Evolutionary conservation across 495 filamentous ascomycete genomes (phyloP).

Genomic region (Clohesyomyces aquaticus): DNA sequence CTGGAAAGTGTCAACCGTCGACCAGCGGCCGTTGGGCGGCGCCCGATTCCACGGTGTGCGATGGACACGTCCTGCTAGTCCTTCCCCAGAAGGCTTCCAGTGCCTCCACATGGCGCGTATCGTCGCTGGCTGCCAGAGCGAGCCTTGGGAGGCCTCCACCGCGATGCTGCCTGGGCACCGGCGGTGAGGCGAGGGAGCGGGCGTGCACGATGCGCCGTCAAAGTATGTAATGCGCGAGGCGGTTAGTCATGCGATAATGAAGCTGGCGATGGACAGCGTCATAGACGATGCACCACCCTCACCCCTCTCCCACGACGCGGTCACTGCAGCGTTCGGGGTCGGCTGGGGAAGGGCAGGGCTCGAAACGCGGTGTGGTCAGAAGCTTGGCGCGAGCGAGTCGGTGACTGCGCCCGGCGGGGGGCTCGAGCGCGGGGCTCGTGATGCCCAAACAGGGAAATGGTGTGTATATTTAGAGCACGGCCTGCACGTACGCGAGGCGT

Average conservation of each 20-base stretch:
- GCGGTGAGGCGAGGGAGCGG: constrained; percentile 34
- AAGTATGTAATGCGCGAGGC: too few relatives aligned
- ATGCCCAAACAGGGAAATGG: constrained; percentile 25
- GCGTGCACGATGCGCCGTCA: constrained; percentile 13
- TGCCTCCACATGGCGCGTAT: constrained; percentile 1
- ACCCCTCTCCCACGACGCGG: not conserved
- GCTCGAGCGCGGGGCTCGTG: constrained; percentile 16
- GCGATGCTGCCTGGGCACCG: constrained; percentile 30
- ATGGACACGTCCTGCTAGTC: too few relatives aligned
- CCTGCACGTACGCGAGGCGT: not conserved
- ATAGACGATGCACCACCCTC: not conserved
- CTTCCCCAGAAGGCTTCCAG: too few relatives aligned
- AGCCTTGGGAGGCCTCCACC: not conserved
- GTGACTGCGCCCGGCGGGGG: constrained; percentile 17
- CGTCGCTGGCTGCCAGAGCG: not conserved
- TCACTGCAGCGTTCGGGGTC: not conserved
- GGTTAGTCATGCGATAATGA: constrained; percentile 28
- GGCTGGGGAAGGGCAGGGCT: too few relatives aligned
- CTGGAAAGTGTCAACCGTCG: not conserved
- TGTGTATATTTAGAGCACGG: constrained; percentile 22
- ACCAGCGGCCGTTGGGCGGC: too few relatives aligned
- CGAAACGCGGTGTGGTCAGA: constrained; percentile 34
- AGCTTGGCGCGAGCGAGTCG: constrained; percentile 15
- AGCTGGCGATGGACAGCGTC: constrained; percentile 10
- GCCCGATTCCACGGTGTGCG: too few relatives aligned